Base-by-base conservation (phyloP, 106 monocot species). In the Posidonia australis region DNA sequence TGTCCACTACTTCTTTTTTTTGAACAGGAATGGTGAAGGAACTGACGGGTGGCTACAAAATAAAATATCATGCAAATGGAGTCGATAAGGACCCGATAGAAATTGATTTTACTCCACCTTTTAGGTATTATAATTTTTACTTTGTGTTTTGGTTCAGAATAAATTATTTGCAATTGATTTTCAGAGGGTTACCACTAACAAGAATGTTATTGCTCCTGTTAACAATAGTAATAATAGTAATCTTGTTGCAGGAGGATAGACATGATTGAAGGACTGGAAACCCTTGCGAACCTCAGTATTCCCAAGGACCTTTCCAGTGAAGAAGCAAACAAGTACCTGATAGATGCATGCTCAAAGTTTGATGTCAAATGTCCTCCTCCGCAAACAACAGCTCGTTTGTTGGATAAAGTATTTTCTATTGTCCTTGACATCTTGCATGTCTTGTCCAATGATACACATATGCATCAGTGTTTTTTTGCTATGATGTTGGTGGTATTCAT, bases 71-170 rank as follows among this genome's bases (percentile, higher is more conserved):
- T 82, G 75, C 94, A 17, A 82, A 87, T 77, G 94, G 94, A 3
- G 68, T 82, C 21, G 80, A 86, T 63, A 86, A 77, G 21, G 90
- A 90, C 46, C 94, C 89, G 14, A 77, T 94, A 59, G 90, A 94
- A 68, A 94, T 94, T 70, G 93, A 93, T 73, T 93, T 93, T 61
- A 86, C 94, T 57, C 94, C 94, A 27, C 94, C 94, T 13, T 94
- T 94, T 72, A 86, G 82, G 94, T 90, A 73, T 27, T 20, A 16
- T 36, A 62, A 13, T 16, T 64, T 13, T 9, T 13, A 16, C 46
- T 16, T 48, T 64, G 20, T 64, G 5, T 26, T 25, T 62, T 62
- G 36, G 43, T 23, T 55, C 55, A 9, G 6, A 24, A 5, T 24
- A 9, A 55, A 26, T 24, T 12, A n/a, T 26, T 55, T 55, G 5